phyloP scores from a whole-genome alignment of 352 stramenopile genomes.

The Phytophthora tentaculata region DNA sequence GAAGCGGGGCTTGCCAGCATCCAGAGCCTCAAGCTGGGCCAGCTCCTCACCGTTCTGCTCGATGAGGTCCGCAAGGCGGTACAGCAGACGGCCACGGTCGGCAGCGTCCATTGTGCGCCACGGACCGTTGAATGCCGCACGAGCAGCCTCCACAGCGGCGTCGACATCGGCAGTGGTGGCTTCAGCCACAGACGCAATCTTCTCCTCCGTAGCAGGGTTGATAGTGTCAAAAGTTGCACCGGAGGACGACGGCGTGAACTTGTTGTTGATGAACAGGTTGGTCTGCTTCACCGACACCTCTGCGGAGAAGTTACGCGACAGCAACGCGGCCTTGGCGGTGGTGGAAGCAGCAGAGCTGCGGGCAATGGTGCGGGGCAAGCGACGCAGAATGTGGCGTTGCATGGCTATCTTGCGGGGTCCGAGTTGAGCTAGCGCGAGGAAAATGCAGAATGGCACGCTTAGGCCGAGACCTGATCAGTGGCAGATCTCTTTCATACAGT shows the following conservation, averaged over 20 bases:
- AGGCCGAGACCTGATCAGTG: background rate
- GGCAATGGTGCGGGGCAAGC: slow-evolving; percentile 34
- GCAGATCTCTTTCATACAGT: slow-evolving; percentile 11
- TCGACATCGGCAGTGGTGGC: slow-evolving; percentile 69
- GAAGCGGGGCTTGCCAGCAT: slow-evolving; percentile 93
- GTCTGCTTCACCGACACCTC: slow-evolving; percentile 72
- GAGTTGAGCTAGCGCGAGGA: slow-evolving; percentile 14
- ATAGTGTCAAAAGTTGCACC: slow-evolving; percentile 77
- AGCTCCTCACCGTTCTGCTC: slow-evolving; percentile 65
- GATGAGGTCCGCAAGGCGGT: slow-evolving; percentile 56
- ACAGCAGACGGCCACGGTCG: slow-evolving; percentile 49
- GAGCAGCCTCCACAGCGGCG: slow-evolving; percentile 64
- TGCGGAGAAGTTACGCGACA: slow-evolving; percentile 39
- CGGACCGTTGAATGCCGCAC: slow-evolving; percentile 62
- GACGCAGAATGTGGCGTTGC: slow-evolving; percentile 53
- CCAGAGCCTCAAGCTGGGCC: slow-evolving; percentile 89
- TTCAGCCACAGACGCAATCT: slow-evolving; percentile 69
- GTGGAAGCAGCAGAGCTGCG: slow-evolving; percentile 17
- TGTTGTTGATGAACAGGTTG: slow-evolving; percentile 86
- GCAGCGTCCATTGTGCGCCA: slow-evolving; percentile 63
- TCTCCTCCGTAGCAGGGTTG: slow-evolving; percentile 79
- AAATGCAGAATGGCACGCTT: slow-evolving; percentile 37
- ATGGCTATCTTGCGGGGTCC: slow-evolving; percentile 30
- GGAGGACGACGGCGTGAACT: slow-evolving; percentile 73
- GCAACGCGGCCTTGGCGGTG: slow-evolving; percentile 21